A percentile compares a stretch with the other conserved stretches of the same genome.
Evolutionary conservation across 2,329 filamentous ascomycete genomes (phyloP).

Genomic region (Didymella segeticola): DNA sequence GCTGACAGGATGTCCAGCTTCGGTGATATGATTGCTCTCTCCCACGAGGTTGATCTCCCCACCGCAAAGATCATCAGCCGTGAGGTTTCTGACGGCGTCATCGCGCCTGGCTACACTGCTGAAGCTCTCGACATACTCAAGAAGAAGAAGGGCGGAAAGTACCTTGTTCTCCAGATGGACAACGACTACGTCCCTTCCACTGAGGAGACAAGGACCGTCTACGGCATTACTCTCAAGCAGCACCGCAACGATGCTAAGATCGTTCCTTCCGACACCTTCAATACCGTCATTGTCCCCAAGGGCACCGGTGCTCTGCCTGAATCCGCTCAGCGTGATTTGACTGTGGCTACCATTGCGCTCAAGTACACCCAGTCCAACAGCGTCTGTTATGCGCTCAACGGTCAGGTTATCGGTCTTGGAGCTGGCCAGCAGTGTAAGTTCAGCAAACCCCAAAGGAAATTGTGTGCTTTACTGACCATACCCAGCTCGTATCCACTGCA

Average conservation of each 20-base stretch:
- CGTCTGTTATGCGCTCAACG: conserved; percentile 94
- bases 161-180: conserved; percentile 95
- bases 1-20: conserved; percentile 99
- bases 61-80: conserved; percentile 98
- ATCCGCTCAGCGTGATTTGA: conserved; percentile 84
- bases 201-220: conserved; percentile 84
- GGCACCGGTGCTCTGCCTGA: conserved; percentile 75
- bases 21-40: conserved; percentile 93
- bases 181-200: conserved; percentile 77
- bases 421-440: conserved; percentile 83
- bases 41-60: conserved; percentile 85
- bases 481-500: conserved; percentile 89
- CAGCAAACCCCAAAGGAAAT: background rate
- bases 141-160: conserved; percentile 99
- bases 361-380: conserved; percentile 99
- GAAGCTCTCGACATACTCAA: conserved; percentile 88
- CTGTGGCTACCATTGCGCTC: conserved; percentile 93
- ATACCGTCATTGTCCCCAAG: conserved; percentile 85
- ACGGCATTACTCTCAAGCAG: conserved; percentile 86
- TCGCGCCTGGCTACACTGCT: conserved; percentile 84
- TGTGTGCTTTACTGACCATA: conserved; percentile 4
- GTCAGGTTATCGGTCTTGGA: conserved; percentile 91
- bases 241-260: conserved; percentile 92
- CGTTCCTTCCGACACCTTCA: conserved; percentile 80
- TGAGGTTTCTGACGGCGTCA: conserved; percentile 96